Percentiles rank a stretch among this genome's conserved stretches.
Conservation (phyloP, 2,329 filamentous ascomycete genomes). For the Lachnellula arida region DNA sequence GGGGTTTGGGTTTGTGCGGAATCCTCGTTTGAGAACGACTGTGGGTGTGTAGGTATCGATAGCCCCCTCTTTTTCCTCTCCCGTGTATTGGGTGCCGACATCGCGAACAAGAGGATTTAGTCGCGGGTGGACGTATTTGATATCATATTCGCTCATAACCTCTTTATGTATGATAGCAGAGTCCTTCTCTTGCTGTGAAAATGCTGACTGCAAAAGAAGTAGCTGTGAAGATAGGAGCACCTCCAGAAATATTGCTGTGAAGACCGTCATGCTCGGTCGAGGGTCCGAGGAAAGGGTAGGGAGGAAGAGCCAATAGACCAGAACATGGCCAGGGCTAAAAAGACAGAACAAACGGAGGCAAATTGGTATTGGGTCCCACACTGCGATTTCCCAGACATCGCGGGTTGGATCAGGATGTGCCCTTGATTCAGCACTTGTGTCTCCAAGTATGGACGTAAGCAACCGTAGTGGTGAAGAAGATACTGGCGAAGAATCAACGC, state of each 20-base stretch:
- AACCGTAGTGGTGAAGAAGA: constrained; percentile 75
- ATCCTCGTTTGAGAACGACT: constrained; percentile 66
- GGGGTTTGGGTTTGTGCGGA: constrained; percentile 77
- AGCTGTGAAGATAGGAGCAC: constrained; percentile 73
- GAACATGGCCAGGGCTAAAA: constrained; percentile 90
- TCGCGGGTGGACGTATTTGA: constrained; percentile 87
- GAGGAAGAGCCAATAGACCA: constrained; percentile 84
- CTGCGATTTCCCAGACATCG: constrained; percentile 90
- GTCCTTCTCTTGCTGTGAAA: constrained; percentile 82
- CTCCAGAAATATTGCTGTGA: constrained; percentile 76
- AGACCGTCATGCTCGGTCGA: constrained; percentile 78
- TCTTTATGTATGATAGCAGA: constrained; percentile 80
- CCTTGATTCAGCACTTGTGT: constrained; percentile 71
- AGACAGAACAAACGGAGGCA: constrained; percentile 78
- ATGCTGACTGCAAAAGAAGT: constrained; percentile 65
- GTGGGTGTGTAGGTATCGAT: constrained; percentile 59
- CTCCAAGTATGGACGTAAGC: constrained; percentile 61
- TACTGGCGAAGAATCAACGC: constrained; percentile 77
- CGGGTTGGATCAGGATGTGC: constrained; percentile 75
- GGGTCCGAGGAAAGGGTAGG: constrained; percentile 72
- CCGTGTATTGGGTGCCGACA: constrained; percentile 73
- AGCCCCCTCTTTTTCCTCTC: constrained; percentile 32
- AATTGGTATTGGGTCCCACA: constrained; percentile 91
- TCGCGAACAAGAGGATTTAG: constrained; percentile 76
- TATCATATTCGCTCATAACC: constrained; percentile 92